phyloP scores from a whole-genome alignment of 352 stramenopile genomes.

The Lagenidium giganteum region DNA sequence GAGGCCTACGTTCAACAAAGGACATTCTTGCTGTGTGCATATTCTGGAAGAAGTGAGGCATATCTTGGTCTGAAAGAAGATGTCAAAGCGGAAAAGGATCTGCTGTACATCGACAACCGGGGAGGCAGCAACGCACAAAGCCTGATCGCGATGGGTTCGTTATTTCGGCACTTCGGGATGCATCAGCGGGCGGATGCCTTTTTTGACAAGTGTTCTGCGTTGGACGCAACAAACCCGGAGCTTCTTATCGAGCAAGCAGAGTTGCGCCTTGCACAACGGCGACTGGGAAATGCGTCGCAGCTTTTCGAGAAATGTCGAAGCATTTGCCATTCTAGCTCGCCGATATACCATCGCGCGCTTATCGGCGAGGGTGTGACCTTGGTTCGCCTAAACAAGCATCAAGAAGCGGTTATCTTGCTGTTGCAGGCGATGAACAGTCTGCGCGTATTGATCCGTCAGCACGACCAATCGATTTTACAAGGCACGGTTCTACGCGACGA shows the following conservation, averaged over 20 bases:
- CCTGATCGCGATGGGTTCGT: constrained; percentile 38
- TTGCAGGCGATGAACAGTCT: constrained; percentile 36
- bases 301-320: constrained; percentile 39
- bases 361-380: constrained; percentile 37
- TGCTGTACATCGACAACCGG: constrained; percentile 30
- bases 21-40: constrained; percentile 37
- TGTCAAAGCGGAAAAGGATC: constrained; percentile 30
- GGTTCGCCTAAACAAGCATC: constrained; percentile 34
- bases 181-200: constrained; percentile 37
- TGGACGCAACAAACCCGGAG: constrained; percentile 25
- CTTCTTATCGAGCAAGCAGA: constrained; percentile 48
- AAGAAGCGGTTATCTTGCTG: constrained; percentile 30
- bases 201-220: constrained; percentile 30
- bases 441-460: constrained; percentile 16
- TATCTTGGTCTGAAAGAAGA: constrained; percentile 17
- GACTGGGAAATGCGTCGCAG: constrained; percentile 16
- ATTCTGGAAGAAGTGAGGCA: constrained; percentile 33
- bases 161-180: constrained; percentile 52
- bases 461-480: too few relatives aligned
- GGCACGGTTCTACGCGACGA: too few relatives aligned
- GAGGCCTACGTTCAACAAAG: too few relatives aligned
- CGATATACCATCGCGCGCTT: constrained; percentile 35
- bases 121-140: constrained; percentile 20
- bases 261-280: constrained; percentile 37
- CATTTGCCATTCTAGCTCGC: constrained; percentile 15